phyloP scores from a whole-genome alignment of 2,329 filamentous ascomycete species.

The Cyclaneusma minus region DNA sequence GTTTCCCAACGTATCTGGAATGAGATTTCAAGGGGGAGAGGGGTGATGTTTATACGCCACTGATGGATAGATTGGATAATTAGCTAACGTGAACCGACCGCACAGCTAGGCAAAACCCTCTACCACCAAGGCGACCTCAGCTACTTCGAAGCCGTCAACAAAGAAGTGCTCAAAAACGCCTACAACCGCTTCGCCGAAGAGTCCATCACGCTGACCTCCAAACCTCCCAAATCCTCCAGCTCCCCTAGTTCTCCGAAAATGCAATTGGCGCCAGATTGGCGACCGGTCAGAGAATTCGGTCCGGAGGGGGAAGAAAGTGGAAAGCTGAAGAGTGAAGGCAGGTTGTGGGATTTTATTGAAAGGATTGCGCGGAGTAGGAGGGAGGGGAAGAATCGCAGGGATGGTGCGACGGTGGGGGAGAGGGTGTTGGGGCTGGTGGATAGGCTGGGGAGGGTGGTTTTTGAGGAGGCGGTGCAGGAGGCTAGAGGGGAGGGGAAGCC shows the following conservation, averaged over 20 bases:
- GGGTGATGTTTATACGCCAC: background rate
- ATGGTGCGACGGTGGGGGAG: conserved; percentile 75
- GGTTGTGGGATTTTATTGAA: conserved; percentile 84
- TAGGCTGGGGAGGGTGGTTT: conserved; percentile 53
- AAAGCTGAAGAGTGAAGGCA: conserved; percentile 51
- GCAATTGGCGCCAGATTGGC: conserved; percentile 60
- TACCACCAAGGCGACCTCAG: conserved; percentile 95
- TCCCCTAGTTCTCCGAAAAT: conserved; percentile 48
- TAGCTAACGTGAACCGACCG: conserved; percentile 4
- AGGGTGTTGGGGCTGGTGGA: conserved; percentile 70
- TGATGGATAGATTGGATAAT: background rate
- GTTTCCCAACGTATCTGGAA: background rate
- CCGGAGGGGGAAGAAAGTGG: conserved; percentile 39
- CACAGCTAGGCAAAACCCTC: conserved; percentile 77
- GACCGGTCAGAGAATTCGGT: conserved; percentile 53
- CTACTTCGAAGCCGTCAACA: conserved; percentile 97
- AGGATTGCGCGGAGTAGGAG: conserved; percentile 67
- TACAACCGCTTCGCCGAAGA: conserved; percentile 82
- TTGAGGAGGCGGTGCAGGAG: conserved; percentile 31
- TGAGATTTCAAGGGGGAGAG: conserved; percentile 7
- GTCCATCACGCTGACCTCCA: conserved; percentile 65
- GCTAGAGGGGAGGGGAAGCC: conserved; percentile 35
- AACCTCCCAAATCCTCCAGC: too few species aligned
- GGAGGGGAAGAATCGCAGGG: conserved; percentile 92
- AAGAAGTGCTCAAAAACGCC: conserved; percentile 90